phyloP scores from a whole-genome alignment of 768 basidiomycete genomes.

The Leccinum obscurum region DNA sequence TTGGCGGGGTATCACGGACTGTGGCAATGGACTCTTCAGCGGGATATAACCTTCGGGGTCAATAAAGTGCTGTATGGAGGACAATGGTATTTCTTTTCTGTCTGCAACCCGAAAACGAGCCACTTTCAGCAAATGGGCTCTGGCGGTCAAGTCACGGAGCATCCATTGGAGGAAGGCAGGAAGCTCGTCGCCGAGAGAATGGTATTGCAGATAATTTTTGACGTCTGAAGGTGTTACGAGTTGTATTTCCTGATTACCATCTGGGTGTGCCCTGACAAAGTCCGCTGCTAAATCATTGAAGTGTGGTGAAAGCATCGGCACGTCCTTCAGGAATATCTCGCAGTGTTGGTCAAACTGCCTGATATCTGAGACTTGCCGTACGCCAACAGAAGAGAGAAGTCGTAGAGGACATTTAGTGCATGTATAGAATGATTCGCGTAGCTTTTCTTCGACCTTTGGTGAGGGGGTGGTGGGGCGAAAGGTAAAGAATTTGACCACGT shows the following conservation, averaged over 20 bases:
- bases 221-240: background rate
- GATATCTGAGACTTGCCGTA: slow-evolving; percentile 62
- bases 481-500: slow-evolving; percentile 13
- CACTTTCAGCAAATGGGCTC: background rate
- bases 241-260: background rate
- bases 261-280: slow-evolving; percentile 39
- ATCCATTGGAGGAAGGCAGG: slow-evolving; percentile 11
- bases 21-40: no score
- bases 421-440: slow-evolving; percentile 77
- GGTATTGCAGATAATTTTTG: background rate
- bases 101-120: slow-evolving; percentile 44
- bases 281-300: slow-evolving; percentile 49
- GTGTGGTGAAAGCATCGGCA: slow-evolving; percentile 68
- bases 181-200: slow-evolving; percentile 5
- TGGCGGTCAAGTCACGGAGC: background rate
- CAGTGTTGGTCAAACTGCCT: background rate
- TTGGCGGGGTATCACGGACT: slow-evolving; percentile 42
- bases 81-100: slow-evolving; percentile 62
- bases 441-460: slow-evolving; percentile 59
- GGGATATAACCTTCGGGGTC: slow-evolving; percentile 57
- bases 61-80: slow-evolving; percentile 62
- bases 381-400: slow-evolving; percentile 32
- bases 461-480: slow-evolving; percentile 54
- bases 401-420: slow-evolving; percentile 38
- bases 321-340: slow-evolving; percentile 46